Evolutionary conservation across 768 basidiomycete genomes (phyloP).

Genomic region (Boletus pseudo-olivaceus): DNA sequence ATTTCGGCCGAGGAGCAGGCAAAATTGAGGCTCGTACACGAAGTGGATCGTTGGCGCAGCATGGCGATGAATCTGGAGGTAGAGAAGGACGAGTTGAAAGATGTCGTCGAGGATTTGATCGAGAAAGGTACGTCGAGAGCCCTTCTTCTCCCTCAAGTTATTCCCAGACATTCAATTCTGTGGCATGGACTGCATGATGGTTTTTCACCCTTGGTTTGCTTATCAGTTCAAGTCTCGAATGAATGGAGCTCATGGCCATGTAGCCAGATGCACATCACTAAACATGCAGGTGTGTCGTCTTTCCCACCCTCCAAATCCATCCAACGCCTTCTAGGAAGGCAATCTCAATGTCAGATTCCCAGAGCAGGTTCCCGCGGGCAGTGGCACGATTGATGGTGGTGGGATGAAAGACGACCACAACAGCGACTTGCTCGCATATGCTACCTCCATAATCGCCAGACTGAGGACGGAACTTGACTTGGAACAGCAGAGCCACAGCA

Average conservation of each 20-base stretch:
- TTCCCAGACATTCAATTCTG: background rate
- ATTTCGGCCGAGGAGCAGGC: conserved; percentile 32
- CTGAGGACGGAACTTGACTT: conserved; percentile 42
- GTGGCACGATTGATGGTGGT: background rate
- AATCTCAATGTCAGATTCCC: conserved; percentile 19
- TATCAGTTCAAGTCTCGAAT: conserved; percentile 43
- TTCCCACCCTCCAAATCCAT: conserved; percentile 1
- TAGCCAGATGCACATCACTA: conserved; percentile 39
- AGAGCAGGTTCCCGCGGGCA: conserved; percentile 16
- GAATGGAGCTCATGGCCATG: conserved; percentile 47
- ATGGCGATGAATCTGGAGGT: conserved; percentile 36
- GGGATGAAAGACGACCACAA: conserved; percentile 3
- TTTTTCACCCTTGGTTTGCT: background rate
- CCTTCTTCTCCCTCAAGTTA: background rate
- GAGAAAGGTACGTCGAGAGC: conserved; percentile 49
- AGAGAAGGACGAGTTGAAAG: conserved; percentile 52
- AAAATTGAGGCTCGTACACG: conserved; percentile 34
- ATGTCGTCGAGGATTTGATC: conserved; percentile 50
- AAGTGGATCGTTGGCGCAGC: conserved; percentile 35
- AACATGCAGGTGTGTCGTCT: conserved; percentile 41
- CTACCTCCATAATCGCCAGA: conserved; percentile 41
- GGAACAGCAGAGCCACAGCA: conserved; percentile 42
- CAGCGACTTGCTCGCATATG: conserved; percentile 38
- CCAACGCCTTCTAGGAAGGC: conserved; percentile 14
- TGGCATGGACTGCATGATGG: background rate